These are phyloP conservation scores for Globisporangium acanthophoron DNA, from an alignment of 352 stramenopile genomes.

Conservation along the genomic window DNA sequence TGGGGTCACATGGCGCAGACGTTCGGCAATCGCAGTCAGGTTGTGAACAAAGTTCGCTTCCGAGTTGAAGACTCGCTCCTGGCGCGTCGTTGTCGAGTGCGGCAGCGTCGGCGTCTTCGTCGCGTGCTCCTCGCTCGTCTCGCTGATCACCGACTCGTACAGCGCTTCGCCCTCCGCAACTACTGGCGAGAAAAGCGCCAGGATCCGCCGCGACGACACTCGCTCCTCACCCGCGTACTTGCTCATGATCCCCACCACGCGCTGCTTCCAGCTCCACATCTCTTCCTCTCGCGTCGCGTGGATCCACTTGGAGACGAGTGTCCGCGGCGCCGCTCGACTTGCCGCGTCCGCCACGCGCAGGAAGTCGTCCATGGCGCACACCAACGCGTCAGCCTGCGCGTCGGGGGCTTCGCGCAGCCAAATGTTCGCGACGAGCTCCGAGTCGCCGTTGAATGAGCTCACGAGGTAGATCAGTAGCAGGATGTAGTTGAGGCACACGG, in stretches of 20 bases:
- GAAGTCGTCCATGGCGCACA: conserved; percentile 22
- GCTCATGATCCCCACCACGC: conserved; percentile 6
- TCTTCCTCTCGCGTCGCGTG: conserved; percentile 14
- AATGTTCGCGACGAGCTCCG: conserved; percentile 15
- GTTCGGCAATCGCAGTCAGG: conserved; percentile 25
- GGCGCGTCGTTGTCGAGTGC: conserved; percentile 2
- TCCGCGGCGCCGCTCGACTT: conserved; percentile 12
- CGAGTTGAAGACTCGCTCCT: conserved; percentile 24
- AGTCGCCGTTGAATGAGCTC: conserved; percentile 26
- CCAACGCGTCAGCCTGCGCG: conserved; percentile 14
- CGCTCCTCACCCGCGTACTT: not conserved
- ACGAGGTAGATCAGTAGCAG: conserved; percentile 26
- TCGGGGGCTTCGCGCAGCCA: conserved; percentile 19
- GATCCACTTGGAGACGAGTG: conserved; percentile 20
- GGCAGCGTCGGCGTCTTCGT: not conserved
- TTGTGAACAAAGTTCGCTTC: conserved; percentile 29
- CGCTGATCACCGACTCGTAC: not conserved
- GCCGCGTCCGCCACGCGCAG: conserved; percentile 9
- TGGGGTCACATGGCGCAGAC: conserved; percentile 18
- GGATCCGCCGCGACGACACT: not conserved
- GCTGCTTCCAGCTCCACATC: conserved; percentile 7
- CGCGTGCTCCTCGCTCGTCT: not conserved
- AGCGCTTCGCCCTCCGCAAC: not conserved
- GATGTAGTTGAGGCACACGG: conserved; percentile 22
- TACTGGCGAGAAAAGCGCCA: conserved; percentile 13